Evolutionary conservation across 2,329 filamentous ascomycete genomes (phyloP).

Genomic region (Capronia epimyces): DNA sequence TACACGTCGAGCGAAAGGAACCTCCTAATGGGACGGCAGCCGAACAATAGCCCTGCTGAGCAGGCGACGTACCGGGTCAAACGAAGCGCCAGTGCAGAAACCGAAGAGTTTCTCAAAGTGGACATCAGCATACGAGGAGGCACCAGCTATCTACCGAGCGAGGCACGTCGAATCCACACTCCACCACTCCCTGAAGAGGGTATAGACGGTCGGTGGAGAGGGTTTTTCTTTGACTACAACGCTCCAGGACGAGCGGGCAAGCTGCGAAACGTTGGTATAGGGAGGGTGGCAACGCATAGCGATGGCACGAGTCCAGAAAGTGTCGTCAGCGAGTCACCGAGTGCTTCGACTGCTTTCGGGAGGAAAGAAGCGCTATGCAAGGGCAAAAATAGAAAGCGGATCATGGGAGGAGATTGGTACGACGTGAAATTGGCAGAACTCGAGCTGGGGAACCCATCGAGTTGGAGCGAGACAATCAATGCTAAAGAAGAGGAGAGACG

Average conservation of each 20-base stretch:
- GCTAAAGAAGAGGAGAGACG: slow-evolving; percentile 16
- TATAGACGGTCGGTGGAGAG: slow-evolving; percentile 17
- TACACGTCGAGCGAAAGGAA: slow-evolving; percentile 26
- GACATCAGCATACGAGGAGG: slow-evolving; percentile 29
- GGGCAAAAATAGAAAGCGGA: slow-evolving; percentile 7
- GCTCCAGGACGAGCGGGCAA: slow-evolving; percentile 12
- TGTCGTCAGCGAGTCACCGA: background rate
- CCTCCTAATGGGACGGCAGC: slow-evolving; percentile 20
- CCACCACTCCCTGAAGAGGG: slow-evolving; percentile 26
- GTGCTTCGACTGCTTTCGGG: background rate
- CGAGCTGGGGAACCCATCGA: slow-evolving; percentile 12
- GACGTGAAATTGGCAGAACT: slow-evolving; percentile 26
- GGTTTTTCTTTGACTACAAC: slow-evolving; percentile 30
- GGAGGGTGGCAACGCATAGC: background rate
- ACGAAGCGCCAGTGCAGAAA: slow-evolving; percentile 26
- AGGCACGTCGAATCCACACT: slow-evolving; percentile 29
- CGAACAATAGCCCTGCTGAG: slow-evolving; percentile 27
- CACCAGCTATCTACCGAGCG: slow-evolving; percentile 30
- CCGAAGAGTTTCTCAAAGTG: slow-evolving; percentile 29
- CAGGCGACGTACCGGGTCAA: slow-evolving; percentile 28
- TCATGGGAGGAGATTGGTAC: slow-evolving; percentile 24
- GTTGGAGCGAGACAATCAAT: slow-evolving; percentile 1
- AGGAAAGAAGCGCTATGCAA: slow-evolving; percentile 8
- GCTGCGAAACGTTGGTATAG: background rate
- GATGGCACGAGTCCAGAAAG: background rate